Evolutionary conservation across 2,329 filamentous ascomycete genomes (phyloP), one percentile per base, ranked within the genome.

Genomic region (Diplodia corticola): DNA sequence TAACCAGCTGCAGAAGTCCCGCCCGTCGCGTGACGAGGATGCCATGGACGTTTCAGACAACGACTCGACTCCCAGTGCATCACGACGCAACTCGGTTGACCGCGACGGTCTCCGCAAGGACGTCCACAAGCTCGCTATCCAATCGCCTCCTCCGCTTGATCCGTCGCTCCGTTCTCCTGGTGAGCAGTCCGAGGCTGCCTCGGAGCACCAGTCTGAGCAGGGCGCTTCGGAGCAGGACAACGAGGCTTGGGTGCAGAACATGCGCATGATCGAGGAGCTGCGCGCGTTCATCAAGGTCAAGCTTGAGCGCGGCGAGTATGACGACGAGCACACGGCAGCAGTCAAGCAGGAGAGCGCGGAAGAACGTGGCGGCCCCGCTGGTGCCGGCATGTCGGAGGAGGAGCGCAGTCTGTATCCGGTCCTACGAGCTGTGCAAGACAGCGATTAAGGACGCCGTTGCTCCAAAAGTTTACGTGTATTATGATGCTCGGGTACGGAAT

Each of bases 161-260:
- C 78, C 77, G 49, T 73, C 73, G 12, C 68, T 76, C 65, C 75
- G 77, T 64, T 79, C 77, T 33, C 78, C 78, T 17, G 78, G 76
- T 64, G 72, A 76, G 35, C 72, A 73, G 9, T 78, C 76, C 2
- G 76, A 77, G 35, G 44, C 20, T 28, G 67, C 74, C 20, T 72
- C 74, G 17, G 76, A 77, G 67, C 74, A 74, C 64, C 70, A 70
- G 7, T 74, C 55, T 30, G 60, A 57, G 20, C 53, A 48, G 2
- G 51, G 49, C 26, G 30, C 33, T 74, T 66, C 65, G 4, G 69
- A 68, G n/a, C 54, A 46, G 63, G 71, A 74, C 65, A 70, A 83
- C 46, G 82, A 85, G 69, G 76, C 77, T 5, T 89, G 86, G 87
- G 83, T 89, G 10, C 85, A 88, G 73, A 88, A 88, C 75, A 85